phyloP scores from a whole-genome alignment of 2,329 filamentous ascomycete species.

The Alternaria conjuncta region DNA sequence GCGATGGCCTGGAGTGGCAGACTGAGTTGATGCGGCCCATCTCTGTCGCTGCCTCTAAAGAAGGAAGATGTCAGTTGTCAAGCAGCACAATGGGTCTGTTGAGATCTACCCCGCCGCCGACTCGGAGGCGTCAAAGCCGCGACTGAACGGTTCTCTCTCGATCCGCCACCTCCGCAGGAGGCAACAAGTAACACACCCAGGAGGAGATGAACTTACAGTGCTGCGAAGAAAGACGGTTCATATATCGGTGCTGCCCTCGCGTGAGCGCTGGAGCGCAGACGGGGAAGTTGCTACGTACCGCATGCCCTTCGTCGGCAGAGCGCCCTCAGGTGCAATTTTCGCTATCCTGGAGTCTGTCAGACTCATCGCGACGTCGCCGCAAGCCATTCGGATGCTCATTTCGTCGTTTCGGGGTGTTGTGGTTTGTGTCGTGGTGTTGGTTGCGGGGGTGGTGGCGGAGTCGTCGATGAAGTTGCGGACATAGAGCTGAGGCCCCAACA shows the following conservation, averaged over 20 bases:
- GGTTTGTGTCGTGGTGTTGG: background rate
- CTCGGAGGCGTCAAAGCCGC: background rate
- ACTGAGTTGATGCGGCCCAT: background rate
- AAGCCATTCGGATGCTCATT: background rate
- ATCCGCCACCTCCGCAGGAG: background rate
- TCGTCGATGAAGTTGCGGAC: background rate
- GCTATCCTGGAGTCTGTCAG: background rate
- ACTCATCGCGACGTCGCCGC: background rate
- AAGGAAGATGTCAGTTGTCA: background rate
- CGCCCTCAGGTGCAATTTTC: background rate
- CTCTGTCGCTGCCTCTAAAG: background rate
- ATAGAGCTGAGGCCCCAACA: background rate
- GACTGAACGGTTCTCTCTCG: background rate
- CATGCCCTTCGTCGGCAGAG: background rate
- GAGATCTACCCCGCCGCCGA: background rate
- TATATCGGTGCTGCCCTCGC: background rate
- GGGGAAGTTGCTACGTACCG: background rate
- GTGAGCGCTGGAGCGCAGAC: background rate
- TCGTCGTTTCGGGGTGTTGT: background rate
- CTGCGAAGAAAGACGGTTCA: background rate
- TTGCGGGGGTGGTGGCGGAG: background rate
- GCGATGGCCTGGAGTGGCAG: background rate
- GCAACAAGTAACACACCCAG: background rate
- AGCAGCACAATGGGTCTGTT: background rate
- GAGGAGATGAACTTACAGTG: background rate